Percentiles rank a stretch among this genome's conserved stretches.
These are phyloP conservation scores for Amaranthus palmeri DNA, from an alignment of 148 eudicot genomes.

Conservation along the genomic window DNA sequence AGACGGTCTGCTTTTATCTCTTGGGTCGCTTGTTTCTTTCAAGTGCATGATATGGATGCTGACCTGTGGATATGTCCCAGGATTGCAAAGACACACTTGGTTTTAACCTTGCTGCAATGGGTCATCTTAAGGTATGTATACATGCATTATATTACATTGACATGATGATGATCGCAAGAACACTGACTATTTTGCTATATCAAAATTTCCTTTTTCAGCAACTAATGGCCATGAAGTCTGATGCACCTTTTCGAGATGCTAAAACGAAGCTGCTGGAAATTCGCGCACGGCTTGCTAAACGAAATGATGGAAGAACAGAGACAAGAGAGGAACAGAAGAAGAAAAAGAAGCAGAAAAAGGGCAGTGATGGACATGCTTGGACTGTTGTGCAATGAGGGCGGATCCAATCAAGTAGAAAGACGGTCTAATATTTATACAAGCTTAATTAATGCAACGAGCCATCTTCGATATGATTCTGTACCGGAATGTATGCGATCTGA, in stretches of 20 bases:
- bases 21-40: too few relatives aligned
- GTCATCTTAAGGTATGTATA: constrained; percentile 69
- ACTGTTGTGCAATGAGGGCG: constrained; percentile 29
- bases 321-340: constrained; percentile 51
- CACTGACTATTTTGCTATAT: not conserved
- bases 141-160: not conserved
- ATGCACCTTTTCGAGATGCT: constrained; percentile 80
- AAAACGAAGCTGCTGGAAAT: constrained; percentile 64
- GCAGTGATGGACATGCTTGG: constrained; percentile 69
- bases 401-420: constrained; percentile 5
- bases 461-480: not conserved
- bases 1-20: too few relatives aligned
- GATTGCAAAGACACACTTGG: constrained; percentile 90
- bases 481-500: not conserved
- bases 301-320: constrained; percentile 39
- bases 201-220: constrained; percentile 45
- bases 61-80: constrained; percentile 35
- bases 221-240: constrained; percentile 66
- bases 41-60: not conserved
- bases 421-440: not conserved
- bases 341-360: constrained; percentile 73
- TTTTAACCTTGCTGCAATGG: constrained; percentile 95
- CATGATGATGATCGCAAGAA: not conserved
- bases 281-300: constrained; percentile 52
- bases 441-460: not conserved